These are phyloP conservation scores for Cladorrhinum sp. DNA, from an alignment of 2,329 filamentous ascomycete genomes.

Conservation along the genomic window DNA sequence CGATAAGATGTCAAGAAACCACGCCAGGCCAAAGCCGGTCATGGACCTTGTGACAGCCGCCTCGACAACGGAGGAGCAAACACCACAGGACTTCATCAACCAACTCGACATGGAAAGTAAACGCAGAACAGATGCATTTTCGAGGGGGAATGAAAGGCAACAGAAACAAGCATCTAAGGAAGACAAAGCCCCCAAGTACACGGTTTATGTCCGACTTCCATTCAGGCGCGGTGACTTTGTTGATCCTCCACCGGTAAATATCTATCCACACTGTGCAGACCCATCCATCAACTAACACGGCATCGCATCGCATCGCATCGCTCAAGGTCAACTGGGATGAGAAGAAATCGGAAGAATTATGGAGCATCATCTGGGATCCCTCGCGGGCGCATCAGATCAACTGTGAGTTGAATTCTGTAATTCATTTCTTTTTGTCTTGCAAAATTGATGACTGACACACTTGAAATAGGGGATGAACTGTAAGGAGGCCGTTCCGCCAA, in stretches of 20 bases:
- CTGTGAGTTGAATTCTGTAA: conserved; percentile 54
- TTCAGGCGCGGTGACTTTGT: conserved; percentile 84
- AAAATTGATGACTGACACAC: conserved; percentile 14
- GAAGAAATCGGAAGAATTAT: conserved; percentile 80
- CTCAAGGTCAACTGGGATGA: conserved; percentile 80
- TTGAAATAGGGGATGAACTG: conserved; percentile 67
- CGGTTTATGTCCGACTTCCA: conserved; percentile 84
- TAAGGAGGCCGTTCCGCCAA: conserved; percentile 43
- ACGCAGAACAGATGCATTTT: background rate
- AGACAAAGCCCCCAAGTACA: conserved; percentile 49
- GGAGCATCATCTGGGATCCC: conserved; percentile 82
- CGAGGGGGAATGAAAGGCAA: background rate
- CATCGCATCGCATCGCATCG: conserved; percentile 17
- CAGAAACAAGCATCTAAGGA: background rate
- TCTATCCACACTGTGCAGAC: conserved; percentile 14
- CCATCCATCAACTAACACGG: conserved; percentile 23
- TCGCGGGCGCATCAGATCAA: conserved; percentile 73
- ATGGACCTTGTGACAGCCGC: background rate
- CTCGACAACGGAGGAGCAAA: background rate
- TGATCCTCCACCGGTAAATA: conserved; percentile 75
- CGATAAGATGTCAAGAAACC: background rate
- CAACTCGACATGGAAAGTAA: conserved; percentile 3
- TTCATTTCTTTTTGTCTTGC: conserved; percentile 12
- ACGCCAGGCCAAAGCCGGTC: background rate
- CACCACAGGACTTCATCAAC: conserved; percentile 2